A percentile compares a stretch with the other conserved stretches of the same genome.
These are phyloP conservation scores for Centrapalus pauciflorus DNA, from an alignment of 129 eudicot species.

Conservation along the genomic window DNA sequence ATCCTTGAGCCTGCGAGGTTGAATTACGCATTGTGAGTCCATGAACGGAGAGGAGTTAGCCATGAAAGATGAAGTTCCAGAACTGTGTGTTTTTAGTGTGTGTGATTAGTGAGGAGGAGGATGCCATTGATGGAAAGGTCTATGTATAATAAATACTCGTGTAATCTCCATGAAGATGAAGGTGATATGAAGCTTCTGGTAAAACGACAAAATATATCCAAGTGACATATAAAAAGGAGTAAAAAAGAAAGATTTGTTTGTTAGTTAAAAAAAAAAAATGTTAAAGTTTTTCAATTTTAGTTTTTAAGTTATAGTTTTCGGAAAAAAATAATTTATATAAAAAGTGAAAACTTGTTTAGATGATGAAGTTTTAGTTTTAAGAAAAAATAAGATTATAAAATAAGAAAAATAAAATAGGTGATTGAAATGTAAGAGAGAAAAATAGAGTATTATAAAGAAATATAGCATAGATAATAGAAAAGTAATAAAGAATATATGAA, in stretches of 20 bases:
- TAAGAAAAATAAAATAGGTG: too few relatives aligned
- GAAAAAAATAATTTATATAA: too few relatives aligned
- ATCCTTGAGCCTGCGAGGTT: constrained; percentile 68
- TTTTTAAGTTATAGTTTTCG: too few relatives aligned
- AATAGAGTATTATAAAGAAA: too few relatives aligned
- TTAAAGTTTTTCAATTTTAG: background rate
- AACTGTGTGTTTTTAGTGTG: constrained; percentile 14
- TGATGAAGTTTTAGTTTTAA: too few relatives aligned
- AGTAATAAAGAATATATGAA: too few relatives aligned
- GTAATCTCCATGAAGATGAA: constrained; percentile 1
- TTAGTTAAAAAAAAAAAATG: background rate
- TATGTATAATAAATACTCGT: background rate
- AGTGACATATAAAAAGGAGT: too few relatives aligned
- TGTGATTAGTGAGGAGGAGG: background rate
- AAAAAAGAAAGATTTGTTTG: background rate
- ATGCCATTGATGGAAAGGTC: background rate
- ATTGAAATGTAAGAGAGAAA: too few relatives aligned
- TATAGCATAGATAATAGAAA: too few relatives aligned
- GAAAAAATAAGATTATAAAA: too few relatives aligned
- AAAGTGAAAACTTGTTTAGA: too few relatives aligned
- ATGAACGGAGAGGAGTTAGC: constrained; percentile 8
- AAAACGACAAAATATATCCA: constrained; percentile 19
- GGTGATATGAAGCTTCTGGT: constrained; percentile 14
- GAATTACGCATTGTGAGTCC: constrained; percentile 16
- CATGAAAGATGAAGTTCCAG: constrained; percentile 2